Evolutionary conservation across 805 yeast species (phyloP).

Genomic region (Starmerella khaoyaiensis): DNA sequence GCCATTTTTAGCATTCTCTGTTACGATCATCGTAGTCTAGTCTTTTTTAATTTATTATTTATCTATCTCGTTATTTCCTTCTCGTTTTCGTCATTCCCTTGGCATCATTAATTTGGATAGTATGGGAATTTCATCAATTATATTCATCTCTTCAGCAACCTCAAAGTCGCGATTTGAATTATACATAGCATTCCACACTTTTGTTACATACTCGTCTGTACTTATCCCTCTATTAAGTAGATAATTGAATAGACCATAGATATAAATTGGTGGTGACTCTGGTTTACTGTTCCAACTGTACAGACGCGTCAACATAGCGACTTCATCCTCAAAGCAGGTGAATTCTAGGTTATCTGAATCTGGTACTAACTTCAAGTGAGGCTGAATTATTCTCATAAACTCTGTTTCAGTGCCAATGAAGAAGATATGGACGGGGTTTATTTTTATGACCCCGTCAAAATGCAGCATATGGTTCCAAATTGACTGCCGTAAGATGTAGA

Average conservation of each 20-base stretch:
- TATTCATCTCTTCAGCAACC: too few relatives aligned
- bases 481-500: too few relatives aligned
- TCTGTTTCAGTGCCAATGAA: conserved; percentile 14
- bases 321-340: conserved; percentile 7
- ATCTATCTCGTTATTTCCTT: too few relatives aligned
- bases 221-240: too few relatives aligned
- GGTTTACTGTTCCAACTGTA: neutral
- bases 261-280: neutral
- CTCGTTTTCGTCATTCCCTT: too few relatives aligned
- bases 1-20: too few relatives aligned
- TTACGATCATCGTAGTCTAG: too few relatives aligned
- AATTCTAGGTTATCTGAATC: conserved; percentile 14
- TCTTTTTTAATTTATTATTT: too few relatives aligned
- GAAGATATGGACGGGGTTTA: conserved; percentile 9
- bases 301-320: neutral
- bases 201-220: conserved; percentile 4
- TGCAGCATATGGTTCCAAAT: conserved; percentile 4
- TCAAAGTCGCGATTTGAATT: too few relatives aligned
- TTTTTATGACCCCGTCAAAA: conserved; percentile 2
- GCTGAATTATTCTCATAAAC: conserved; percentile 7
- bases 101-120: too few relatives aligned
- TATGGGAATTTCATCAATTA: too few relatives aligned
- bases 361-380: neutral
- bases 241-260: conserved; percentile 10
- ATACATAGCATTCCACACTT: conserved; percentile 8